Percentiles rank a stretch among this genome's conserved stretches.
Evolutionary conservation across 2,329 filamentous ascomycete genomes (phyloP).

Genomic region (Dactylellina parvicollis): DNA sequence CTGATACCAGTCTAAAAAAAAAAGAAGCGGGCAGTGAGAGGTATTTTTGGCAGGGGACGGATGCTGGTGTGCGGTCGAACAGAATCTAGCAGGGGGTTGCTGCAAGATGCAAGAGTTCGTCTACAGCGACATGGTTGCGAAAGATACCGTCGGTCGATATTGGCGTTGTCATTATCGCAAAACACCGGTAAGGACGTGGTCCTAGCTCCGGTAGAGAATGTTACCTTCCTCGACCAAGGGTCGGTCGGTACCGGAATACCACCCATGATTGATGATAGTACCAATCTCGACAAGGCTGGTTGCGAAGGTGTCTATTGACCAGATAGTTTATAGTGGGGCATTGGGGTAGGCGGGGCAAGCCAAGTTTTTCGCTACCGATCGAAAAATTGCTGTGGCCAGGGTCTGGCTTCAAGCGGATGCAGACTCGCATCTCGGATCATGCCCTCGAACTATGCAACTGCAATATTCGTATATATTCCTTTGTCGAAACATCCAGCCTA

Average conservation of each 20-base stretch:
- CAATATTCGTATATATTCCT: too few species aligned
- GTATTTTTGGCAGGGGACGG: slow-evolving; percentile 38
- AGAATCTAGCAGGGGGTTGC: not conserved
- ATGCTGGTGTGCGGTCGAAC: not conserved
- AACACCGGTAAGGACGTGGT: not conserved
- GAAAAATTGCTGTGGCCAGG: too few species aligned
- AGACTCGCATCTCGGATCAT: too few species aligned
- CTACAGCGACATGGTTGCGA: not conserved
- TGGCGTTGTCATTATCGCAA: not conserved
- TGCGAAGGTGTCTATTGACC: not conserved
- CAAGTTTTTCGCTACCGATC: slow-evolving; percentile 25
- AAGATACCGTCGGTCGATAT: slow-evolving; percentile 13
- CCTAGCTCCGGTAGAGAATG: not conserved
- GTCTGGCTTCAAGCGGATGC: too few species aligned
- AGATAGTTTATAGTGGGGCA: slow-evolving; percentile 11
- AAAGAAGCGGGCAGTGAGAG: slow-evolving; percentile 12
- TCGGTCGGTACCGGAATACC: slow-evolving; percentile 6
- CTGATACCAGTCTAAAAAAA: not conserved
- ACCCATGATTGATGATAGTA: slow-evolving; percentile 9
- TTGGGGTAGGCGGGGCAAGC: not conserved
- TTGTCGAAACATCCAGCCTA: too few species aligned
- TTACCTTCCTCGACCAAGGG: not conserved
- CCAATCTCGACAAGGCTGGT: slow-evolving; percentile 38
- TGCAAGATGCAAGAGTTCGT: slow-evolving; percentile 4
- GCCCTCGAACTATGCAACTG: too few species aligned